Evolutionary conservation across 140 eudicot genomes (phyloP).

Genomic region (Senecio squalidus): DNA sequence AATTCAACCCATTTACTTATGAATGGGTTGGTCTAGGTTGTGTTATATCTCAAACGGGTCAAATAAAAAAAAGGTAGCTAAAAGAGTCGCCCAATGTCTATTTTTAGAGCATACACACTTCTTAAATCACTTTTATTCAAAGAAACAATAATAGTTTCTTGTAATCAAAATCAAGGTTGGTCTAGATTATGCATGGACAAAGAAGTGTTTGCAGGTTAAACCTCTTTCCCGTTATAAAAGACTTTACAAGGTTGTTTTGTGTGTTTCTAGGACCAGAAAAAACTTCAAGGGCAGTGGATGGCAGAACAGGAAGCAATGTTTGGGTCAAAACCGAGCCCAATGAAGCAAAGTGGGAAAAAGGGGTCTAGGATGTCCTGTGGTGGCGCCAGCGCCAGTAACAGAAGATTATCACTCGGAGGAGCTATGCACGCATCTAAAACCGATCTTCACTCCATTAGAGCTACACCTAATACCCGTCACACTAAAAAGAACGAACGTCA

Average conservation of each 20-base stretch:
- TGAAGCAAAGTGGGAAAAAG: constrained; percentile 78
- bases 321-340: constrained; percentile 97
- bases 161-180: no score
- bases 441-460: constrained; percentile 45
- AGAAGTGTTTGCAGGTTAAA: not conserved
- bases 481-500: constrained; percentile 48
- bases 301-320: constrained; percentile 88
- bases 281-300: constrained; percentile 84
- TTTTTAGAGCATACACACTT: no score
- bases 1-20: not conserved
- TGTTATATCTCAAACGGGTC: no score
- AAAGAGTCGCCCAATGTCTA: not conserved
- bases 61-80: no score
- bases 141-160: no score
- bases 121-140: no score
- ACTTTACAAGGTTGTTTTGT: constrained; percentile 7
- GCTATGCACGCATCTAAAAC: constrained; percentile 74
- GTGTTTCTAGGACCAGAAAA: constrained; percentile 74
- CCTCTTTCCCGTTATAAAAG: not conserved
- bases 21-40: no score
- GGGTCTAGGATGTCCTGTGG: constrained; percentile 65
- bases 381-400: constrained; percentile 51
- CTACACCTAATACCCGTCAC: constrained; percentile 66
- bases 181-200: no score
- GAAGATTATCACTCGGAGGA: constrained; percentile 86